Percentiles rank a stretch among this genome's conserved stretches.
Conservation (phyloP, 176 grass and related monocot genomes). For the Oropetium thomaeum region DNA sequence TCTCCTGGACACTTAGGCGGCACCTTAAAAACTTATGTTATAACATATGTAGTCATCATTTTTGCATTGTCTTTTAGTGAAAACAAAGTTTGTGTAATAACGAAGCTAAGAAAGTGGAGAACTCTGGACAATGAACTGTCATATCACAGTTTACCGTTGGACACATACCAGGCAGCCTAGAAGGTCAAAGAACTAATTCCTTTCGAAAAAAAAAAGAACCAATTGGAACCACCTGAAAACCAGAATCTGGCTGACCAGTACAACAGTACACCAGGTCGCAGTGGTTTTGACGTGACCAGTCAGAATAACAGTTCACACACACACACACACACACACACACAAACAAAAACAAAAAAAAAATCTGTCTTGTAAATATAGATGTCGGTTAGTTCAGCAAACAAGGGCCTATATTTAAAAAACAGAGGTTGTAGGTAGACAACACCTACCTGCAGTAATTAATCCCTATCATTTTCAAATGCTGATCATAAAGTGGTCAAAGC, state of each 20-base stretch:
- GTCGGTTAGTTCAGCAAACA: too few species aligned
- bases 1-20: too few species aligned
- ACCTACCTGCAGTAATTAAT: constrained; percentile 11
- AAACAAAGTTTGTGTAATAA: background rate
- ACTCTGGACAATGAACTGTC: background rate
- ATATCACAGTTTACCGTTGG: background rate
- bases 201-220: too few species aligned
- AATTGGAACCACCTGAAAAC: background rate
- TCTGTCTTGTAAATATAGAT: too few species aligned
- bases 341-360: too few species aligned
- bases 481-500: background rate
- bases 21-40: too few species aligned
- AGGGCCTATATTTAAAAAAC: background rate
- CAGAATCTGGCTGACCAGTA: background rate
- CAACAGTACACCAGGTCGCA: background rate
- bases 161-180: background rate
- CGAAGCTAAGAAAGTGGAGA: background rate
- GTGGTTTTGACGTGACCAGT: background rate
- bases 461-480: constrained; percentile 8
- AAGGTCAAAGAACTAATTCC: background rate
- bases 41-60: background rate
- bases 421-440: background rate
- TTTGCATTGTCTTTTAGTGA: background rate
- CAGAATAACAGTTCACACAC: background rate
- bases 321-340: too few species aligned